phyloP scores from a whole-genome alignment of 768 basidiomycete species.

The Mycena belliarum region DNA sequence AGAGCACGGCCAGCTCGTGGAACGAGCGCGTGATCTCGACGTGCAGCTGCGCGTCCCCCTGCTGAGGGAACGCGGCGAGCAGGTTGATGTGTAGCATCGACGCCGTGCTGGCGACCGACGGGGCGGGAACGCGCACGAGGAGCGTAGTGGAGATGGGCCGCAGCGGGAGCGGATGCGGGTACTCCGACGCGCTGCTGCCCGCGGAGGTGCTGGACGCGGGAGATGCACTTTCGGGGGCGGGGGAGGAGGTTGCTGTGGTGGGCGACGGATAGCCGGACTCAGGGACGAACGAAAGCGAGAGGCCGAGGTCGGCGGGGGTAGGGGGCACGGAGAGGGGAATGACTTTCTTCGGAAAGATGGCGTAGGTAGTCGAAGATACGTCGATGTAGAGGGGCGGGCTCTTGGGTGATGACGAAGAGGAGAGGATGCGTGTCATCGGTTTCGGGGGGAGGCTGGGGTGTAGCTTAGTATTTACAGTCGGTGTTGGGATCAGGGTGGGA shows the following conservation, averaged over 20 bases:
- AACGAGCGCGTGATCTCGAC: slow-evolving; percentile 68
- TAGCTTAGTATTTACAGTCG: slow-evolving; percentile 28
- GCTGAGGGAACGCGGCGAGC: slow-evolving; percentile 49
- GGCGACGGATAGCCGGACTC: slow-evolving; percentile 27
- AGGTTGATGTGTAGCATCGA: slow-evolving; percentile 65
- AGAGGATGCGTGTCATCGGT: slow-evolving; percentile 27
- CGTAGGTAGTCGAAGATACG: slow-evolving; percentile 51
- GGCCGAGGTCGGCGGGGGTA: slow-evolving; percentile 35
- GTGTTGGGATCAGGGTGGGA: neutral
- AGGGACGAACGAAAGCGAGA: slow-evolving; percentile 36
- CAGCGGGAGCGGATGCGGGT: slow-evolving; percentile 38
- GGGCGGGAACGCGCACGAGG: slow-evolving; percentile 55
- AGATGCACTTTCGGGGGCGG: slow-evolving; percentile 1
- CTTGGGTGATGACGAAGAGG: slow-evolving; percentile 25
- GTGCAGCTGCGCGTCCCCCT: slow-evolving; percentile 32
- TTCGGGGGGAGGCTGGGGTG: slow-evolving; percentile 32
- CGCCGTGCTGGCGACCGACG: slow-evolving; percentile 42
- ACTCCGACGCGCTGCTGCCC: slow-evolving; percentile 13
- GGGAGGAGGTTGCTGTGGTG: slow-evolving; percentile 18
- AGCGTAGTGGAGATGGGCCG: slow-evolving; percentile 59
- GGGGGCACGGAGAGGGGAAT: slow-evolving; percentile 43
- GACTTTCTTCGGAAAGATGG: slow-evolving; percentile 42
- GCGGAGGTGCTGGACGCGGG: neutral
- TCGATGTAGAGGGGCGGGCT: slow-evolving; percentile 40
- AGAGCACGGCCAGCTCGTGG: slow-evolving; percentile 68